Evolutionary conservation across 495 filamentous ascomycete species (phyloP).

Genomic region (Aspergillus saccharolyticus): DNA sequence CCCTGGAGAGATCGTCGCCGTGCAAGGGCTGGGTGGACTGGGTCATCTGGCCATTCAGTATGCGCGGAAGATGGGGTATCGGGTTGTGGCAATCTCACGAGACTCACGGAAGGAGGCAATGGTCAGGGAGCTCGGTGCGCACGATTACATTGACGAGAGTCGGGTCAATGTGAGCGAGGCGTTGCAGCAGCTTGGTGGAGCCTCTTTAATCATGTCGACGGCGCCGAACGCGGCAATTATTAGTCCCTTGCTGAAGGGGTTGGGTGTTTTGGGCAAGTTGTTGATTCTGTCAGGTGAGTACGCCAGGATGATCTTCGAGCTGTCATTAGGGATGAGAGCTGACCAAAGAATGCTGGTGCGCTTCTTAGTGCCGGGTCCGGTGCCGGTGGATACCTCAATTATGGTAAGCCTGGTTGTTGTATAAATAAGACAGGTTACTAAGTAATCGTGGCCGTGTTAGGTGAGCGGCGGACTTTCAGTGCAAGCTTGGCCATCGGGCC

Average conservation of each 20-base stretch:
- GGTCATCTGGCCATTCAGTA: constrained; percentile 67
- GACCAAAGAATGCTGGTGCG: neutral
- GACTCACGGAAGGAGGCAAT: constrained; percentile 54
- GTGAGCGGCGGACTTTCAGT: constrained; percentile 46
- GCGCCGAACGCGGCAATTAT: constrained; percentile 54
- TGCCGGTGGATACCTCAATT: constrained; percentile 16
- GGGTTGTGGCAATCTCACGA: constrained; percentile 56
- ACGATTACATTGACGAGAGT: constrained; percentile 60
- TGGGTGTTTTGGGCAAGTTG: constrained; percentile 55
- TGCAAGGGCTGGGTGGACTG: constrained; percentile 62
- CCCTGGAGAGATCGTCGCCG: constrained; percentile 53
- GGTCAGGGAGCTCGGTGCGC: constrained; percentile 58
- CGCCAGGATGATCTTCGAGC: neutral
- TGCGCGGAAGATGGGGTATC: constrained; percentile 60
- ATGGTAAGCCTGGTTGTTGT: constrained; percentile 15
- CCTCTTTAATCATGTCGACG: constrained; percentile 58
- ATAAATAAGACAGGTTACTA: neutral
- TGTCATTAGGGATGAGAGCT: neutral
- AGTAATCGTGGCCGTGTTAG: neutral
- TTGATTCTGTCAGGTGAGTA: constrained; percentile 45
- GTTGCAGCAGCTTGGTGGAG: constrained; percentile 56
- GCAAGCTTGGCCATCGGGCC: constrained; percentile 58
- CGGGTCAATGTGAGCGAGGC: constrained; percentile 46
- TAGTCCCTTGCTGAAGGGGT: constrained; percentile 47
- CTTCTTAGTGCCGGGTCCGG: constrained; percentile 21